Evolutionary conservation across 129 eudicot species (phyloP).

Genomic region (Lactuca saligna): DNA sequence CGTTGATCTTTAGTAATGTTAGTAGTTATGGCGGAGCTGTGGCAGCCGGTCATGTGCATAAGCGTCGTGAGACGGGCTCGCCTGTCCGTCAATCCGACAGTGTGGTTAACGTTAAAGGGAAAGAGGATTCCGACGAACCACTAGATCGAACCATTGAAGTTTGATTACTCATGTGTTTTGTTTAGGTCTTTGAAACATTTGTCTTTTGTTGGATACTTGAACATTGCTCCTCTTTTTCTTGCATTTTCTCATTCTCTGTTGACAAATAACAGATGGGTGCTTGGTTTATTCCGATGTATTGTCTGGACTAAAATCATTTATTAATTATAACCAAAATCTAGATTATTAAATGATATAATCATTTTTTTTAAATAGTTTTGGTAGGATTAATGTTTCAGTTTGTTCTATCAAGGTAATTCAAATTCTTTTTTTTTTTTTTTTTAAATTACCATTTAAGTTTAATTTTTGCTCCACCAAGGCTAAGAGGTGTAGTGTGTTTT

Average conservation of each 20-base stretch:
- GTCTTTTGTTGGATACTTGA: constrained; percentile 14
- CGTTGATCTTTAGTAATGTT: constrained; percentile 66
- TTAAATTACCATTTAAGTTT: too few species aligned
- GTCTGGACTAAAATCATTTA: not conserved
- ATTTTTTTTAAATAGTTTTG: too few species aligned
- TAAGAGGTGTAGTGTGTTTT: too few species aligned
- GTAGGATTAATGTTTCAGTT: too few species aligned
- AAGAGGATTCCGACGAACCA: constrained; percentile 8
- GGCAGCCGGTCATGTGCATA: constrained; percentile 67
- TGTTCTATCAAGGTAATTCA: too few species aligned
- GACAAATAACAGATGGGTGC: constrained; percentile 23
- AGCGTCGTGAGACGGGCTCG: constrained; percentile 35
- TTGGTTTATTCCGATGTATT: not conserved
- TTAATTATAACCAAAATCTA: too few species aligned
- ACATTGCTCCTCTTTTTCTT: constrained; percentile 4
- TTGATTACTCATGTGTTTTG: constrained; percentile 17
- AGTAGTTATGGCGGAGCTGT: constrained; percentile 75
- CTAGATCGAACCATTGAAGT: constrained; percentile 37
- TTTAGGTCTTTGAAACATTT: constrained; percentile 13
- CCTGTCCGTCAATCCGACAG: constrained; percentile 37
- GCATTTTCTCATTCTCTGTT: constrained; percentile 29
- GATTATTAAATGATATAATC: too few species aligned
- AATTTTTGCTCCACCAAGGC: too few species aligned
- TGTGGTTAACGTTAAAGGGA: constrained; percentile 23
- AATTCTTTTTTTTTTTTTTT: too few species aligned